Evolutionary conservation across 2,329 filamentous ascomycete species (phyloP), one percentile per base, ranked within the genome.

Genomic region (Trichoderma lentiforme): DNA sequence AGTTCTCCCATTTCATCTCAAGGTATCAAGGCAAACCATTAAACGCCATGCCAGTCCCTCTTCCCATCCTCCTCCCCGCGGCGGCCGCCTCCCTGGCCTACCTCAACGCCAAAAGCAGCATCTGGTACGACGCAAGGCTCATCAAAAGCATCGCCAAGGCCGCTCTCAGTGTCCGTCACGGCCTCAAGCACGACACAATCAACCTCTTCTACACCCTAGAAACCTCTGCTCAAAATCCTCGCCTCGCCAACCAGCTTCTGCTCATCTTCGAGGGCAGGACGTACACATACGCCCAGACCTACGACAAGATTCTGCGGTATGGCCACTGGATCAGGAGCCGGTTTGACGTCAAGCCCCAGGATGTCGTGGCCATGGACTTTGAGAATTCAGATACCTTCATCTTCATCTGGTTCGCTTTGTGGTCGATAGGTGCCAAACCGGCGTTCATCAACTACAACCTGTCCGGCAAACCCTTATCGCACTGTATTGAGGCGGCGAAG

Each of bases 391-490:
- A 93, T n/a, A 86, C 87, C 3, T 95, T 94, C 77, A 77, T 95
- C 32, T 93, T 95, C 78, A 74, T 97, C 9, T 89, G 91, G 86
- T 84, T 95, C 70, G 94, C 91, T 0, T 82, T 97, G 36, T 97
- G 93, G 93, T 89, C 91, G 34, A 89, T 97, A 72, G 94, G 94
- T 12, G 94, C 92, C 0, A 90, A 90, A 71, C 93, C 94, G 0
- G 94, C 94, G 0, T 93, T 96, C 76, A 92, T 97, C 82, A 97
- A 97, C 81, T 95, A 95, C 82, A 96, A 96, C 78, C 83, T 97
- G 63, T 86, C 87, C 0, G 91, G 90, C 14, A 88, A 91, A 32
- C 86, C 93, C 0, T 83, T 97, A 73, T 80, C 88, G 3, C 94
- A 97, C 81, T 95, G 92, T 75, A 84, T 97, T 58, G 87, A 86